Conservation (phyloP, 306 rosid genomes). For the Vachellia collinsii region DNA sequence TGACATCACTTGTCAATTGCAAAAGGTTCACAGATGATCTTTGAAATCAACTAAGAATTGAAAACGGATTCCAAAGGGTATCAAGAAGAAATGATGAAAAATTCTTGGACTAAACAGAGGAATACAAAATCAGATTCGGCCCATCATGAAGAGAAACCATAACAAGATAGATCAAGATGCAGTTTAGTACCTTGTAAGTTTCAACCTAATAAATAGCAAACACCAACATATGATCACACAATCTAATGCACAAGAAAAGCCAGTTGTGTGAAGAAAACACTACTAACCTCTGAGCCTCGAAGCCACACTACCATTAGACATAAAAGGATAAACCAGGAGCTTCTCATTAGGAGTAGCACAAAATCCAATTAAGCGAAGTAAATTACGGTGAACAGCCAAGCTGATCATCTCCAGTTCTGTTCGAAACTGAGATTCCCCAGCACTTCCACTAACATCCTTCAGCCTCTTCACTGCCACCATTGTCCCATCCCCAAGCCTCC, state of each 20-base stretch:
- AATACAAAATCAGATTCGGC: background rate
- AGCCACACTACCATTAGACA: slow-evolving; percentile 96
- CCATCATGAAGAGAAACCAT: background rate
- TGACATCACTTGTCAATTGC: slow-evolving; percentile 1
- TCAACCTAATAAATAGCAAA: background rate
- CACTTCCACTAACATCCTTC: slow-evolving; percentile 80
- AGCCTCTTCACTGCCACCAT: slow-evolving; percentile 95
- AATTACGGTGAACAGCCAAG: slow-evolving; percentile 90
- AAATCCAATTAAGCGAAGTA: slow-evolving; percentile 83
- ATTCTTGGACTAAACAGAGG: background rate
- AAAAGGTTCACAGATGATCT: background rate
- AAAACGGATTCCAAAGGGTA: background rate
- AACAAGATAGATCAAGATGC: background rate
- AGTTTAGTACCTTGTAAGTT: background rate
- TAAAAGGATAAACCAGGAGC: slow-evolving; percentile 91
- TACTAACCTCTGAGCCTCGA: slow-evolving; percentile 84
- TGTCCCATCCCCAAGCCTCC: slow-evolving; percentile 81
- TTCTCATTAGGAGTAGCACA: slow-evolving; percentile 79
- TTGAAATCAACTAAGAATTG: background rate
- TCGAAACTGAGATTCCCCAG: slow-evolving; percentile 87
- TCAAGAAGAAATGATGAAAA: background rate
- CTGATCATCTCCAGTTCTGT: slow-evolving; percentile 98
- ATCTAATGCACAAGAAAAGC: background rate
- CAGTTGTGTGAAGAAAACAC: background rate
- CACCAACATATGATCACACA: background rate